phyloP scores from a whole-genome alignment of 208 protist species.

The Trypanosomatidae sp. region DNA sequence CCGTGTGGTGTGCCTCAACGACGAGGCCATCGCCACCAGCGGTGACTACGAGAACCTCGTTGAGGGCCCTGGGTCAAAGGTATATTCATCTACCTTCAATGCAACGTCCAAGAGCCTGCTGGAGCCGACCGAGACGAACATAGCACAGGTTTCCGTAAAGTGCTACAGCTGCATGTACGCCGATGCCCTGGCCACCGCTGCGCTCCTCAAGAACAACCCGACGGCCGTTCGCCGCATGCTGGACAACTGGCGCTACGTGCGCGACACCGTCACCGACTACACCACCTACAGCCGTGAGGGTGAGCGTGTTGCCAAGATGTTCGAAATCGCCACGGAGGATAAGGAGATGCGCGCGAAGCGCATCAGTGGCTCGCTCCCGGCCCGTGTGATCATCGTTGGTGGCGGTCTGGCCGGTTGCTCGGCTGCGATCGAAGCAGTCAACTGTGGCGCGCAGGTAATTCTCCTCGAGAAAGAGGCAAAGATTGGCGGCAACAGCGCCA shows the following conservation, averaged over 20 bases:
- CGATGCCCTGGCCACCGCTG: conserved; percentile 74
- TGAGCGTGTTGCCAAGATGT: conserved; percentile 69
- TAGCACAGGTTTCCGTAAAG: conserved; percentile 72
- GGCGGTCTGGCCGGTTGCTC: conserved; percentile 86
- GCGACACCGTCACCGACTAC: conserved; percentile 59
- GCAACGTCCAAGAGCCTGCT: conserved; percentile 34
- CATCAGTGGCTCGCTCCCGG: conserved; percentile 56
- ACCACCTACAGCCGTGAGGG: conserved; percentile 64
- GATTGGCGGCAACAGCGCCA: conserved; percentile 95
- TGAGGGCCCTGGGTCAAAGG: conserved; percentile 36
- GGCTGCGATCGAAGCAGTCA: conserved; percentile 79
- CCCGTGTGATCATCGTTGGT: conserved; percentile 83
- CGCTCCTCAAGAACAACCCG: conserved; percentile 62
- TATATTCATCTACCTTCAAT: conserved; percentile 48
- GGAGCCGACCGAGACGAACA: conserved; percentile 37
- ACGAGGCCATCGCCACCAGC: conserved; percentile 63
- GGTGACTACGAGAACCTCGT: conserved; percentile 74
- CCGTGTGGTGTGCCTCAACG: conserved; percentile 51
- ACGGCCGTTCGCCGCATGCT: conserved; percentile 63
- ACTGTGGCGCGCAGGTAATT: conserved; percentile 82
- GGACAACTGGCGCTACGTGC: conserved; percentile 57
- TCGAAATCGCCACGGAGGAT: conserved; percentile 67
- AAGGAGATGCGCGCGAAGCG: conserved; percentile 49
- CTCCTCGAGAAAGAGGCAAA: conserved; percentile 91
- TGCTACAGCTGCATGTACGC: conserved; percentile 86